phyloP scores from a whole-genome alignment of 2,329 filamentous ascomycete genomes.

The Sarocladiaceae sp. region DNA sequence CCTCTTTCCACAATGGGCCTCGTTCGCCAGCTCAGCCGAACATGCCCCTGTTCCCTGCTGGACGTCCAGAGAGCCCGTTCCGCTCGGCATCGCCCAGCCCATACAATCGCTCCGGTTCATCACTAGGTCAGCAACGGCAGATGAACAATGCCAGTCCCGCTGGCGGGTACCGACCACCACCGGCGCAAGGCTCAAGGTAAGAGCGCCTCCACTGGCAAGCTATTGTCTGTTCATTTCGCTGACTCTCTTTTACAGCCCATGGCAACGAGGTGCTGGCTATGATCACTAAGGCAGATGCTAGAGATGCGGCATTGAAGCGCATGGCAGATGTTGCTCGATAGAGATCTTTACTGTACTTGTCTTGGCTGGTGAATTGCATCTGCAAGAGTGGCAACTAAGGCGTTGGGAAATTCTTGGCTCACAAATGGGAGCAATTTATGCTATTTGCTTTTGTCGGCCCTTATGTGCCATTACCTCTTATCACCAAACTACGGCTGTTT shows the following conservation, averaged over 20 bases:
- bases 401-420: conserved; percentile 4
- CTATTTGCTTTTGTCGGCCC: neutral
- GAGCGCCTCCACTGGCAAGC: neutral
- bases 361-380: conserved; percentile 7
- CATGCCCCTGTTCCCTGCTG: conserved; percentile 36
- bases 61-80: conserved; percentile 28
- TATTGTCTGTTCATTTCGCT: conserved; percentile 12
- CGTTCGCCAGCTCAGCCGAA: conserved; percentile 35
- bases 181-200: conserved; percentile 29
- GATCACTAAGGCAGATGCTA: conserved; percentile 22
- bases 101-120: conserved; percentile 24
- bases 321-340: neutral
- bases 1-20: conserved; percentile 25
- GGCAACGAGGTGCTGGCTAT: conserved; percentile 40
- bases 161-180: conserved; percentile 12
- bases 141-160: conserved; percentile 27
- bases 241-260: conserved; percentile 27
- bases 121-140: conserved; percentile 25
- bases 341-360: conserved; percentile 8
- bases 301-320: neutral
- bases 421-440: neutral
- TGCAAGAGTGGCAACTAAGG: conserved; percentile 4
- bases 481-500: neutral
- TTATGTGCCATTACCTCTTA: neutral
- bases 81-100: conserved; percentile 28